These are phyloP conservation scores for Carex littledalei DNA, from an alignment of 176 grass and related monocot genomes.

Conservation along the genomic window DNA sequence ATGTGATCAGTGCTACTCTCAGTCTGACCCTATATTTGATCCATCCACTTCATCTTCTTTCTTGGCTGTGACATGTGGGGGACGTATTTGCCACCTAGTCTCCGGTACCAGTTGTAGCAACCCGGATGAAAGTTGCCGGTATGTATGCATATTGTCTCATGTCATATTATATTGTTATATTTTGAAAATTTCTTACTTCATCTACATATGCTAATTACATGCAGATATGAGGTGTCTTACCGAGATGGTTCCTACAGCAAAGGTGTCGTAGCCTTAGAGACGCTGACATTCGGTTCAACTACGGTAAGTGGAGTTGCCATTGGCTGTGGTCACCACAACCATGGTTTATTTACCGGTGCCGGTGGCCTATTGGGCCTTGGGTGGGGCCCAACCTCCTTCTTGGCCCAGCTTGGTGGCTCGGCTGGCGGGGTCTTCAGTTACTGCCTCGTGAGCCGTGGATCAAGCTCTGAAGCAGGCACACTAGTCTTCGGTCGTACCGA, in stretches of 20 bases:
- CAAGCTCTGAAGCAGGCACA: constrained; percentile 21
- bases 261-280: constrained; percentile 71
- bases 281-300: constrained; percentile 52
- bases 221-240: constrained; percentile 61
- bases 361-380: constrained; percentile 71
- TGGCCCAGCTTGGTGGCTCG: constrained; percentile 61
- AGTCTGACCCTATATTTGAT: constrained; percentile 87
- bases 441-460: constrained; percentile 63
- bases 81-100: constrained; percentile 42
- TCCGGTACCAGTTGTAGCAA: constrained; percentile 22
- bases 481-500: constrained; percentile 59
- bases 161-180: too few species aligned
- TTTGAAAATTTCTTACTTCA: neutral
- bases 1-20: constrained; percentile 62
- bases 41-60: constrained; percentile 66
- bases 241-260: constrained; percentile 79
- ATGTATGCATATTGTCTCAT: neutral
- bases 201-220: neutral
- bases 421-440: constrained; percentile 86
- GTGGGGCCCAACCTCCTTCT: constrained; percentile 84
- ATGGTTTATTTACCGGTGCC: constrained; percentile 61
- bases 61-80: constrained; percentile 45
- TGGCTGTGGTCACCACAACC: constrained; percentile 87
- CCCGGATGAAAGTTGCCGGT: constrained; percentile 12
- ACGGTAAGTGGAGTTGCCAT: constrained; percentile 59